These are phyloP conservation scores for Verticillium tricorpus DNA, from an alignment of 2,329 filamentous ascomycete genomes.

Conservation along the genomic window DNA sequence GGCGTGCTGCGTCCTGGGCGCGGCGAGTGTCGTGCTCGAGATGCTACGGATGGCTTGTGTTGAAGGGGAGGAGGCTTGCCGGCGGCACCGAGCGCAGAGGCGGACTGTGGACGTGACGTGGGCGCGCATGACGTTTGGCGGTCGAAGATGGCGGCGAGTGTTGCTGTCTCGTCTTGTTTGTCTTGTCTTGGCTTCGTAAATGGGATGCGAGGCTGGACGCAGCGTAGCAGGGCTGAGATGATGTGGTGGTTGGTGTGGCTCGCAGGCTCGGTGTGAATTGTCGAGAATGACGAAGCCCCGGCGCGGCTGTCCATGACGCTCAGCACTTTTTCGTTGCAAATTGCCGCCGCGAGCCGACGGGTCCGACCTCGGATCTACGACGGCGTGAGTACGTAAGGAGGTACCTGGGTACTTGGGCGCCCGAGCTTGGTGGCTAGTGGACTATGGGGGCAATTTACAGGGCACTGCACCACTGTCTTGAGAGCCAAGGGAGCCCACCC, in stretches of 20 bases:
- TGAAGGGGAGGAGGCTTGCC: conserved; percentile 16
- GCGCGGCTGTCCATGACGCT: not conserved
- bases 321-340: not conserved
- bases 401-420: not conserved
- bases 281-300: conserved; percentile 1
- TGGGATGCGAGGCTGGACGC: not conserved
- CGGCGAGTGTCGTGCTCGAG: conserved; percentile 1
- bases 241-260: not conserved
- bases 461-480: not conserved
- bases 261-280: conserved; percentile 1
- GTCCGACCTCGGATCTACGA: not conserved
- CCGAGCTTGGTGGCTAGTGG: not conserved
- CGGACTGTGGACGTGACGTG: conserved; percentile 19
- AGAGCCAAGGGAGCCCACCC: not conserved
- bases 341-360: conserved; percentile 3
- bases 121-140: conserved; percentile 17
- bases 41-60: conserved; percentile 10
- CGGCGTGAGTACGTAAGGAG: not conserved
- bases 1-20: not conserved
- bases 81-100: conserved; percentile 28
- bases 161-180: not conserved
- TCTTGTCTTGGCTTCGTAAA: not conserved
- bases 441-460: not conserved
- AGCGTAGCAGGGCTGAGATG: not conserved
- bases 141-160: not conserved